phyloP scores from a whole-genome alignment of 176 grass and related monocot species.

The Phyllostachys edulis region DNA sequence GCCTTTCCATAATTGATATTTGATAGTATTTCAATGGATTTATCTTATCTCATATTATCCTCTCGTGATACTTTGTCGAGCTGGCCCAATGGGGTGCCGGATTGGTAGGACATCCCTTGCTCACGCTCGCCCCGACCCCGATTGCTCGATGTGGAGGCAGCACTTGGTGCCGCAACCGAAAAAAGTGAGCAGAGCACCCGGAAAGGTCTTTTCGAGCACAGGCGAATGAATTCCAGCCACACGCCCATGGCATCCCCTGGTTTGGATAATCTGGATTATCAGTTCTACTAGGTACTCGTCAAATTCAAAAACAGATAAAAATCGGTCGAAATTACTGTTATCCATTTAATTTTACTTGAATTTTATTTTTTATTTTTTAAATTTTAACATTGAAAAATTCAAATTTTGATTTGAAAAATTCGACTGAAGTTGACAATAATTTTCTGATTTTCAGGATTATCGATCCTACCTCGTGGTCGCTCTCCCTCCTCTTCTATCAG shows the following conservation, averaged over 20 bases:
- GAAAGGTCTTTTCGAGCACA: not conserved
- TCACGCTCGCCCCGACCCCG: not conserved
- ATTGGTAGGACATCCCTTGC: conserved; percentile 36
- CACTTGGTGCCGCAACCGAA: not conserved
- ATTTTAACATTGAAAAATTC: no score
- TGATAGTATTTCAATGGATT: conserved; percentile 13
- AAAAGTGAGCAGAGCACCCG: conserved; percentile 20
- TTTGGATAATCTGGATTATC: no score
- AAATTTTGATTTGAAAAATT: no score
- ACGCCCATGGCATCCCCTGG: not conserved
- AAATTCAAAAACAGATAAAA: no score
- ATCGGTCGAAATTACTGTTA: no score
- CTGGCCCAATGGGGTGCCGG: conserved; percentile 61
- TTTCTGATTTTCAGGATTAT: no score
- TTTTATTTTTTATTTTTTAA: no score
- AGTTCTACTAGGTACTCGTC: no score
- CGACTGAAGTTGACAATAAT: no score
- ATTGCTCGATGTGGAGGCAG: not conserved
- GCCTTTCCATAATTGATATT: not conserved
- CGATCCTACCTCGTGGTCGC: not conserved
- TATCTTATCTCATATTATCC: conserved; percentile 51
- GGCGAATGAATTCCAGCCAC: conserved; percentile 54
- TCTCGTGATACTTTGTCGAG: conserved; percentile 53
- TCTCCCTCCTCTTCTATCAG: no score
- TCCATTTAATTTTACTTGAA: no score